Conservation (phyloP, 1,284 basidiomycete species). For the Ceratorhiza oryzae-sativae region DNA sequence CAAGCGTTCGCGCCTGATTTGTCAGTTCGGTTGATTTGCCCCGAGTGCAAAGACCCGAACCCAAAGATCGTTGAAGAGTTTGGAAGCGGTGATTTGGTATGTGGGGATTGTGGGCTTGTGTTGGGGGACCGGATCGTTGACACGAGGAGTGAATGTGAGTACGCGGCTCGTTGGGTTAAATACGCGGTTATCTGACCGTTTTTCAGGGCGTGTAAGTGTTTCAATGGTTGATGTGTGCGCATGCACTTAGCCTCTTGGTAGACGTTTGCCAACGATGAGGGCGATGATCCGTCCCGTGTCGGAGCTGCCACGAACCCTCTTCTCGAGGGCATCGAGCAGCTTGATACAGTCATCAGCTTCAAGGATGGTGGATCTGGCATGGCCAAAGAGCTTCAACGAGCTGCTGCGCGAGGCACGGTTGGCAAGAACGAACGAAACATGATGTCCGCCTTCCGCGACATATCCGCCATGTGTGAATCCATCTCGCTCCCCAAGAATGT, state of each 20-base stretch:
- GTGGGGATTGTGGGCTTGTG: constrained; percentile 94
- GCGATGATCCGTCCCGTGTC: constrained; percentile 99
- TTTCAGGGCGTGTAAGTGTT: constrained; percentile 71
- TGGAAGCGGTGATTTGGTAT: constrained; percentile 96
- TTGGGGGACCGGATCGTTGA: constrained; percentile 97
- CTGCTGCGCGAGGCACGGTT: constrained; percentile 73
- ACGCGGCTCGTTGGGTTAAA: neutral
- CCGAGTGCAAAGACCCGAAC: constrained; percentile 91
- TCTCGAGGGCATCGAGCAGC: constrained; percentile 91
- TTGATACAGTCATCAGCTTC: constrained; percentile 94
- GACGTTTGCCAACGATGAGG: constrained; percentile 99
- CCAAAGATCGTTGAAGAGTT: constrained; percentile 98
- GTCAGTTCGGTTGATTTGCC: constrained; percentile 90
- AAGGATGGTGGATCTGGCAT: constrained; percentile 93
- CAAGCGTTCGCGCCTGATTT: constrained; percentile 76
- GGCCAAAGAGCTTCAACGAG: constrained; percentile 91
- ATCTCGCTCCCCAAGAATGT: constrained; percentile 95
- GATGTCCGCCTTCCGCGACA: constrained; percentile 87
- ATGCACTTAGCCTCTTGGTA: constrained; percentile 52
- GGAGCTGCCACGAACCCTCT: constrained; percentile 94
- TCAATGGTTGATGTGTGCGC: constrained; percentile 42
- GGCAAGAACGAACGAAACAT: constrained; percentile 85
- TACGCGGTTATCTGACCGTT: constrained; percentile 37
- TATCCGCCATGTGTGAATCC: constrained; percentile 92
- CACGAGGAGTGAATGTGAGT: constrained; percentile 92